Evolutionary conservation across 2,329 filamentous ascomycete species (phyloP), one percentile per base, ranked within the genome.

Genomic region (Monosporascus sp.): DNA sequence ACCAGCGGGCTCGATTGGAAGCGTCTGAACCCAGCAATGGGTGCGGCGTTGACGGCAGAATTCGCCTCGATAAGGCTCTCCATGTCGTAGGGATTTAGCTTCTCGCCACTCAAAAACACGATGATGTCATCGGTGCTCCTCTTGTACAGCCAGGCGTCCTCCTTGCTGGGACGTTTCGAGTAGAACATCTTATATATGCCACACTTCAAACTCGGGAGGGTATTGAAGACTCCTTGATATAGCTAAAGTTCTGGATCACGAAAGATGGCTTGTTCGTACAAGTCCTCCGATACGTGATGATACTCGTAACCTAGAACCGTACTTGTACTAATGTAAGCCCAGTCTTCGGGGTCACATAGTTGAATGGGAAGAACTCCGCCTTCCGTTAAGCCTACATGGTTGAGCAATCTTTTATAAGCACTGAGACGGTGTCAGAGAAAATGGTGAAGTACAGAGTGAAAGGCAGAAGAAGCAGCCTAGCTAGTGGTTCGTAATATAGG

Each of bases 141-240:
- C 7, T 56, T 51, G 37, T 70, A 69, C 2, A 64, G 50, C 69
- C 69, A 74, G 20, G 61, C 52, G 20, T 69, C 52, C 7, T 61
- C 49, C 5, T 67, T 68, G 0, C 59, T 66, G 0, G 70, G 71
- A 45, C 72, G 72, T 1, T 61, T 60, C 8, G 58, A 60, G 59
- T 68, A 76, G 3, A 78, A 78, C 54, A 49, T 78, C 76, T 24
- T 69, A 71, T 20, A 69, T 73, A 3, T 58, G 58, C 60, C 65
- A 77, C 55, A 74, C 70, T 1, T 68, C 47, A 1, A 68, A 41
- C 0, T 72, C 64, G 0, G 74, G 48, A 74, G 76, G 2, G 72
- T 70, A 37, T 65, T 62, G 53, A 78, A 78, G 17, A 74, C 57
- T 3, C 67, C 65, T 48, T 74, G 68, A 19, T 64, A 63, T 1